Conservation (phyloP, 2,329 filamentous ascomycete species). For the Daldinia sp. region DNA sequence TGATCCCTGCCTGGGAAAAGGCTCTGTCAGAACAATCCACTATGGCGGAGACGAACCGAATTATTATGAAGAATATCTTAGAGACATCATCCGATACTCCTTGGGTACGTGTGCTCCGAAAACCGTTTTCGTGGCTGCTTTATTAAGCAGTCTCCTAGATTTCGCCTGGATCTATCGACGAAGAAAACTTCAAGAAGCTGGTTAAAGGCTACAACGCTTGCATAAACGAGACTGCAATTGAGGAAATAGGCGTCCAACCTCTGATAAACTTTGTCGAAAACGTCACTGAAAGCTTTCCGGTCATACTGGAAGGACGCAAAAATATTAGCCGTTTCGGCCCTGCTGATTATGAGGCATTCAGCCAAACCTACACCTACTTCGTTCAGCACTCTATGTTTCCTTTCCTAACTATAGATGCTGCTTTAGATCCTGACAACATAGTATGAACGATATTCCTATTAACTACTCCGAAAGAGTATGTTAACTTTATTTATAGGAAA, state of each 20-base stretch:
- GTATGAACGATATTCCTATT: constrained; percentile 6
- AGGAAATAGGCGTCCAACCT: constrained; percentile 17
- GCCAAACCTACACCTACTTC: constrained; percentile 19
- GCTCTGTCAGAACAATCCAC: not conserved
- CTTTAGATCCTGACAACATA: constrained; percentile 11
- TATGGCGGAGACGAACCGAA: constrained; percentile 11
- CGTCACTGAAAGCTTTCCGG: constrained; percentile 25
- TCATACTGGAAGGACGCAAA: constrained; percentile 8
- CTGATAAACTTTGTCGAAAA: constrained; percentile 24
- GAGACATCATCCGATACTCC: constrained; percentile 10
- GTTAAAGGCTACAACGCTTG: constrained; percentile 29
- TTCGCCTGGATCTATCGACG: constrained; percentile 10
- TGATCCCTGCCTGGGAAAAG: constrained; percentile 11
- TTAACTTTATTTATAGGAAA: constrained; percentile 16
- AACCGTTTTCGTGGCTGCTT: not conserved
- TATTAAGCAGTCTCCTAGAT: constrained; percentile 10
- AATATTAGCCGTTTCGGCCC: constrained; percentile 9
- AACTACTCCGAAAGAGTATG: not conserved
- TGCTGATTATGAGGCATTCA: constrained; percentile 22
- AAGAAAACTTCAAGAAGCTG: constrained; percentile 30
- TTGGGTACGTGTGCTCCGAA: constrained; percentile 4
- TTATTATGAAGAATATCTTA: constrained; percentile 31
- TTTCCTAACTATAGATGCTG: constrained; percentile 10
- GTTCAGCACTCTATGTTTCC: constrained; percentile 11
- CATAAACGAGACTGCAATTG: constrained; percentile 31